Evolutionary conservation across 2,329 filamentous ascomycete species (phyloP).

Genomic region (Sporothrix mexicana): DNA sequence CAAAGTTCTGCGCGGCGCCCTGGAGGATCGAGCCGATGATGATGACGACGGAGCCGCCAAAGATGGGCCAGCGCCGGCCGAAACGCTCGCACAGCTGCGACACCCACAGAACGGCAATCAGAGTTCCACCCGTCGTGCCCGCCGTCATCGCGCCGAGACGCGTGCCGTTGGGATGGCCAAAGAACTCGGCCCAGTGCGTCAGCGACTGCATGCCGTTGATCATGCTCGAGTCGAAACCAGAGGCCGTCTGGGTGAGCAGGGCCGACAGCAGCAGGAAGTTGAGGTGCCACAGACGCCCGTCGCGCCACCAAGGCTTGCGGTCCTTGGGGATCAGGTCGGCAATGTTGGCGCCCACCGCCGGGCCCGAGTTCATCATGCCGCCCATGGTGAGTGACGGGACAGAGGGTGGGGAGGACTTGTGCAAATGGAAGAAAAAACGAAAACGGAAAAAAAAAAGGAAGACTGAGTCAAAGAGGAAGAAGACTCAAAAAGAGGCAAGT

Average conservation of each 20-base stretch:
- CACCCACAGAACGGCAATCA: constrained; percentile 30
- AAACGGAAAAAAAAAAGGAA: neutral
- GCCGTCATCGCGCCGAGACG: constrained; percentile 43
- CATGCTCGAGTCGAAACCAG: constrained; percentile 46
- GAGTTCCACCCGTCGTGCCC: constrained; percentile 23
- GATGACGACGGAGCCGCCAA: constrained; percentile 73
- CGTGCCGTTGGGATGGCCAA: constrained; percentile 42
- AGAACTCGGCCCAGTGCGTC: constrained; percentile 43
- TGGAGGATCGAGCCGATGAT: constrained; percentile 74
- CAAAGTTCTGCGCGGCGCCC: constrained; percentile 64
- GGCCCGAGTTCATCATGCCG: constrained; percentile 66
- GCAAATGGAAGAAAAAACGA: neutral
- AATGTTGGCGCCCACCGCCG: constrained; percentile 31
- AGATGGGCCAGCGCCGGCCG: constrained; percentile 74
- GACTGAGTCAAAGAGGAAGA: neutral
- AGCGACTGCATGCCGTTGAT: constrained; percentile 46
- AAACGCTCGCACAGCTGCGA: constrained; percentile 57
- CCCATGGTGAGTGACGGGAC: constrained; percentile 65
- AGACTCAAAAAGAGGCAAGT: neutral
- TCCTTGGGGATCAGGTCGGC: constrained; percentile 36
- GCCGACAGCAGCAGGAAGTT: constrained; percentile 45
- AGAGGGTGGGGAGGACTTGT: neutral
- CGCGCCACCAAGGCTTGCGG: constrained; percentile 38
- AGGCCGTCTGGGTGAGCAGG: constrained; percentile 44
- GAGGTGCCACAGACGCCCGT: constrained; percentile 41